Conservation (phyloP, 2,329 filamentous ascomycete species). For the Pezicula rhizophila region DNA sequence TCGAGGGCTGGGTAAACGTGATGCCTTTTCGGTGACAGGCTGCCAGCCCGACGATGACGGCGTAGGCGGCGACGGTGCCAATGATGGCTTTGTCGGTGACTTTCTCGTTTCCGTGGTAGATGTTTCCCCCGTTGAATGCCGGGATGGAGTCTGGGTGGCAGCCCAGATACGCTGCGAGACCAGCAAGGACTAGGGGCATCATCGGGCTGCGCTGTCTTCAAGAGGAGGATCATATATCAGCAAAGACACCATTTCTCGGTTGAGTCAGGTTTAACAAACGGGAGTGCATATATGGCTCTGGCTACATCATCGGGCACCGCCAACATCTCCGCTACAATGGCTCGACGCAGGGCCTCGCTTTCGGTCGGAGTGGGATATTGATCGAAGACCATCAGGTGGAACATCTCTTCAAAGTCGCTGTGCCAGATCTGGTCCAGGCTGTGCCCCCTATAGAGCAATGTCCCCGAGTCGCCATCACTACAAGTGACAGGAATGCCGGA, state of each 20-base stretch:
- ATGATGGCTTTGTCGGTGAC: conserved; percentile 31
- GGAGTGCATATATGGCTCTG: conserved; percentile 22
- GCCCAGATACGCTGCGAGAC: conserved; percentile 30
- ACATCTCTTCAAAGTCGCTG: conserved; percentile 20
- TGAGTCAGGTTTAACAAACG: conserved; percentile 14
- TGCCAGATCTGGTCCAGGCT: conserved; percentile 20
- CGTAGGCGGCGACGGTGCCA: conserved; percentile 29
- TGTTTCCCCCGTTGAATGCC: conserved; percentile 29
- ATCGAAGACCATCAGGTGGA: conserved; percentile 34
- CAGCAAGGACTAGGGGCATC: conserved; percentile 32
- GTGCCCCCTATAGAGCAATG: conserved; percentile 29
- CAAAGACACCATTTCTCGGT: conserved; percentile 1
- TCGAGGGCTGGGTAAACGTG: conserved; percentile 28
- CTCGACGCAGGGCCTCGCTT: conserved; percentile 21
- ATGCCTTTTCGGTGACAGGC: conserved; percentile 34
- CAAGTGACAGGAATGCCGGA: not conserved
- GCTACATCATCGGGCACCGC: conserved; percentile 18
- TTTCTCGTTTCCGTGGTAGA: conserved; percentile 30
- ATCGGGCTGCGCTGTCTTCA: too few relatives aligned
- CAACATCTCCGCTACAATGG: conserved; percentile 23
- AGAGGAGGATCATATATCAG: conserved; percentile 19
- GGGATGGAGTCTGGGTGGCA: conserved; percentile 27
- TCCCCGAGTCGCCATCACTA: conserved; percentile 29
- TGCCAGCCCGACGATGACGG: conserved; percentile 29
- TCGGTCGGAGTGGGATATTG: conserved; percentile 28